Base-by-base conservation (phyloP, 2,329 filamentous ascomycete species). In the Coniella vitis region DNA sequence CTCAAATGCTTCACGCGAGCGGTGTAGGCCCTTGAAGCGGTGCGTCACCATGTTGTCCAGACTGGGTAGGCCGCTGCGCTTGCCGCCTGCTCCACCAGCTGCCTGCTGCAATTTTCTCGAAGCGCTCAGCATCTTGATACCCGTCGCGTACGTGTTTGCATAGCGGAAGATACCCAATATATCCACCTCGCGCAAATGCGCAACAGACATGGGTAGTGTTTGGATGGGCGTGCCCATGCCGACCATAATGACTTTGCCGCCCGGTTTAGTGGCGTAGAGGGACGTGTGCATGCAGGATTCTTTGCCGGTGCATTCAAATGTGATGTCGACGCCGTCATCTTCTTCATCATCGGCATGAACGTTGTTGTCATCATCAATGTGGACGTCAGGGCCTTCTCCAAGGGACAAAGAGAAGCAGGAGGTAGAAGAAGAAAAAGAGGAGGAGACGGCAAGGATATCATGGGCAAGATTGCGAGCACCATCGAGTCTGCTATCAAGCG, bases 191-290 rank as follows among this genome's bases (percentile, higher is more conserved):
- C 84, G 77, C 22, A 88, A 70, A 35, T 86, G 83, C 3, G 85
- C 85, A 4, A 83, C 82, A 7, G 81, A 86, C 39, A 90, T 70
- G 1, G 85, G 85, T 2, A 90, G 72, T 0, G 84, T 88, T 63
- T 89, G 84, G 45, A 88, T 77, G 0, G 86, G 85, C 4, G 79
- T 86, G 34, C 86, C 86, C 86, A 90, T 90, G 46, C 86, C 86
- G 20, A 90, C 84, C 63, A 90, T 81, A 63, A 90, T 75, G 42
- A 89, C 73, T 57, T 83, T 84, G 16, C 86, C 86, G 21, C 86
- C 86, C 0, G 85, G 74, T 50, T 75, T 75, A 9, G 84, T 83
- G 3, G 83, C 83, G 56, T 85, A 89, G 17, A 90, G 78, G n/a
- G 80, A 76, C 2, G 83, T 84, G 61, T 88, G 85, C 67, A 87